Evolutionary conservation across 2,329 filamentous ascomycete genomes (phyloP), one percentile per base, ranked within the genome.

Genomic region (Aspergillus sp.): DNA sequence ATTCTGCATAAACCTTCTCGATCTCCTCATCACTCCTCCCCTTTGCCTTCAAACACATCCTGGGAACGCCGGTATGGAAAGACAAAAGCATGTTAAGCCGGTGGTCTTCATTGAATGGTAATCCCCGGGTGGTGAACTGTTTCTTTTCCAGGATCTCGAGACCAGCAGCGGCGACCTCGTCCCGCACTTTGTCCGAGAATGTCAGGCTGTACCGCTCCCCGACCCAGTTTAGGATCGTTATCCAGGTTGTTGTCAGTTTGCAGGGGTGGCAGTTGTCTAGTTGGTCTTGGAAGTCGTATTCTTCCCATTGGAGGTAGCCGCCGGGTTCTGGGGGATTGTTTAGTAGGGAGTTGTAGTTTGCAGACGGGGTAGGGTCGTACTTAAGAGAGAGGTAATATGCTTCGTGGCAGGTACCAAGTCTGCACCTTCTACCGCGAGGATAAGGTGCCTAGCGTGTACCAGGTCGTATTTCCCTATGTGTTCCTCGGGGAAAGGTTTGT

Each of bases 251-350:
- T 17, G 45, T 44, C 39, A 55, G 27, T 7, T 14, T 23, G 45
- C 35, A n/a, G 9, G 50, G 37, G 6, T 50, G 45, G 25, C 37
- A 45, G 15, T 33, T 19, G 27, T 39, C 35, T 9, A 52, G 23
- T 39, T 54, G 50, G 27, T 45, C 21, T 19, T 17, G 14, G 50
- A 50, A 57, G 39, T 57, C 50, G 56, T 53, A 57, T 54, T 57
- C 56, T 45, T 57, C 56, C 44, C 50, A 50, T 54, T 55, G 53
- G 25, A 55, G n/a, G 45, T 55, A 40, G 25, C 53, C 53, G 25
- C 45, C 37, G n/a, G 53, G 53, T 49, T 55, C 53, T 48, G 17
- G 3, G 19, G 15, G n/a, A 9, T 55, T 39, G 23, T 9, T 12
- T 6, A 4, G 23, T 40, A 5, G 8, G 45, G 1, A 12, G 3